Conservation (phyloP, 345 rosid species). For the Populus nigra region DNA sequence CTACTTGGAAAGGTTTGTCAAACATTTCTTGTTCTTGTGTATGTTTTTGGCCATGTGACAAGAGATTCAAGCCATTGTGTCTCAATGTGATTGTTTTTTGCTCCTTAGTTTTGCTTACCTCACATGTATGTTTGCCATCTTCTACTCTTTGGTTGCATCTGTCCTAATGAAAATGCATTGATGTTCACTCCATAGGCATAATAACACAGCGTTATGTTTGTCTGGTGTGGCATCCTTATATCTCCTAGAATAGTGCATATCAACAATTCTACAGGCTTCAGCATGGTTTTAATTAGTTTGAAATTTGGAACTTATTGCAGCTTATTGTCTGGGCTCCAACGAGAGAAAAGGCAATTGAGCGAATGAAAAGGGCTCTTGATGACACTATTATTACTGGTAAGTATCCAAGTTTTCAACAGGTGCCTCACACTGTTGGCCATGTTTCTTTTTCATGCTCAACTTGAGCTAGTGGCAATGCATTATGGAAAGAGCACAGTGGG, state of each 20-base stretch:
- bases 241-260: neutral
- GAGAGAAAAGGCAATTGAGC: slow-evolving; percentile 92
- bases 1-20: slow-evolving; percentile 87
- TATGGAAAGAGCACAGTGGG: neutral
- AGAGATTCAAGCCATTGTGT: neutral
- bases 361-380: slow-evolving; percentile 95
- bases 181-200: too few relatives aligned
- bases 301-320: slow-evolving; percentile 37
- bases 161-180: neutral
- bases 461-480: neutral
- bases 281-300: slow-evolving; percentile 11
- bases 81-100: neutral
- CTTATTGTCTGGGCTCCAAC: slow-evolving; percentile 99
- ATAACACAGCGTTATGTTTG: neutral
- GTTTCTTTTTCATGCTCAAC: neutral
- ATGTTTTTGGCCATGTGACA: neutral
- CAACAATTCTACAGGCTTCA: neutral
- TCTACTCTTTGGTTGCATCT: neutral
- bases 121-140: neutral
- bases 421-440: neutral
- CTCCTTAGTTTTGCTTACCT: too few relatives aligned
- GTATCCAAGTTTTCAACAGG: neutral
- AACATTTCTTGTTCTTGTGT: neutral
- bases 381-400: slow-evolving; percentile 91
- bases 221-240: neutral